Evolutionary conservation across 306 rosid species (phyloP).

Genomic region (Benincasa hispida): DNA sequence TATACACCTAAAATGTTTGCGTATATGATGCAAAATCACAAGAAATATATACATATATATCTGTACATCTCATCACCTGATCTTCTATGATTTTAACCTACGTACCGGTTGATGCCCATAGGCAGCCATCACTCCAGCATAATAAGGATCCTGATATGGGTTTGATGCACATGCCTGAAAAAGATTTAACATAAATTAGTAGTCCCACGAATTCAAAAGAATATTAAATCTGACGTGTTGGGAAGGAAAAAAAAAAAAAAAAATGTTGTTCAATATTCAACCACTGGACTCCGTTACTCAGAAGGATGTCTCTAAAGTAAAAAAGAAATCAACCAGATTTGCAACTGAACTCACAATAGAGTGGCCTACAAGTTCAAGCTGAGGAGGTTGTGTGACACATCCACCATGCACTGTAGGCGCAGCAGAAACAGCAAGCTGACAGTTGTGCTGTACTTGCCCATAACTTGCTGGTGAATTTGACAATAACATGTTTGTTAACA

Average conservation of each 20-base stretch:
- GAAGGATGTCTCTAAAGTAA: not conserved
- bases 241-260: not conserved
- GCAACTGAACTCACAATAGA: slow-evolving; percentile 53
- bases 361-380: slow-evolving; percentile 93
- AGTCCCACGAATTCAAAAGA: slow-evolving; percentile 19
- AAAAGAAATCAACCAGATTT: slow-evolving; percentile 3
- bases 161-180: slow-evolving; percentile 56
- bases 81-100: slow-evolving; percentile 1
- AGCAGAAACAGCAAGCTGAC: slow-evolving; percentile 36
- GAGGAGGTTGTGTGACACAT: slow-evolving; percentile 49
- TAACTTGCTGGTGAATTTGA: slow-evolving; percentile 29
- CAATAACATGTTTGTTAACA: not conserved
- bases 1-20: not conserved
- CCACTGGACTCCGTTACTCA: not conserved
- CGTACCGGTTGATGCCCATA: slow-evolving; percentile 57
- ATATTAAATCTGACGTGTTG: not conserved
- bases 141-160: slow-evolving; percentile 53
- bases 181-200: slow-evolving; percentile 16
- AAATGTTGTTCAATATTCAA: not conserved
- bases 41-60: not conserved
- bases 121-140: slow-evolving; percentile 48
- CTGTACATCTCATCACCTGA: not conserved
- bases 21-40: not conserved
- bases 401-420: slow-evolving; percentile 43
- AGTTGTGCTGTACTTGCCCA: slow-evolving; percentile 42